These are phyloP conservation scores for Annulohypoxylon bovei DNA, from an alignment of 495 filamentous ascomycete genomes.

Conservation along the genomic window DNA sequence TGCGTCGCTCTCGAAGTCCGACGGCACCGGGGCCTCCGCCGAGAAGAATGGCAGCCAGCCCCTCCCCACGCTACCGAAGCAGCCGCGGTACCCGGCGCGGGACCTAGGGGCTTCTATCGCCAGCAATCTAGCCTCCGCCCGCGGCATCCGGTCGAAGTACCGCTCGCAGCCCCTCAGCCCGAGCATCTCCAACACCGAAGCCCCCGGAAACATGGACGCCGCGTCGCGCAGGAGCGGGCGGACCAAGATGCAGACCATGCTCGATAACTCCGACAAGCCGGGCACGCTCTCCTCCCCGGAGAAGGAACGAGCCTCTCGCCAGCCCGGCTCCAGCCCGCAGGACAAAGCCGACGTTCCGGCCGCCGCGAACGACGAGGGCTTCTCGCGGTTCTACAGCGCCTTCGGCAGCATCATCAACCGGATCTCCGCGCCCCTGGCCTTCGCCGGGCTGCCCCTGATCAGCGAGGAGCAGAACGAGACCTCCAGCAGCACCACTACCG, in stretches of 20 bases:
- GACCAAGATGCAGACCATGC: constrained; percentile 51
- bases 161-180: constrained; percentile 71
- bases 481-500: constrained; percentile 12
- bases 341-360: constrained; percentile 29
- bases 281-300: constrained; percentile 49
- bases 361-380: constrained; percentile 73
- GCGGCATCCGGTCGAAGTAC: constrained; percentile 80
- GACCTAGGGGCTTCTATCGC: constrained; percentile 87
- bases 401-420: constrained; percentile 84
- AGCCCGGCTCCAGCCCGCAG: constrained; percentile 18
- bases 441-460: constrained; percentile 85
- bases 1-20: constrained; percentile 32
- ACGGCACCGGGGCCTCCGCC: constrained; percentile 36
- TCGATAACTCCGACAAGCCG: constrained; percentile 54
- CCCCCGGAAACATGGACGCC: constrained; percentile 74
- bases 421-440: constrained; percentile 88
- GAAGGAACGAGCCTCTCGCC: constrained; percentile 34
- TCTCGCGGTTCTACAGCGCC: constrained; percentile 87
- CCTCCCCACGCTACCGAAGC: constrained; percentile 58
- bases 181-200: constrained; percentile 78
- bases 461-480: constrained; percentile 57
- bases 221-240: constrained; percentile 60
- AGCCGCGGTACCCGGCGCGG: constrained; percentile 64
- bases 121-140: constrained; percentile 87
- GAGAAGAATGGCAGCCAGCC: constrained; percentile 53